Percentiles rank a stretch among this genome's conserved stretches.
These are phyloP conservation scores for Botrytis squamosa DNA, from an alignment of 2,329 filamentous ascomycete genomes.

Conservation along the genomic window DNA sequence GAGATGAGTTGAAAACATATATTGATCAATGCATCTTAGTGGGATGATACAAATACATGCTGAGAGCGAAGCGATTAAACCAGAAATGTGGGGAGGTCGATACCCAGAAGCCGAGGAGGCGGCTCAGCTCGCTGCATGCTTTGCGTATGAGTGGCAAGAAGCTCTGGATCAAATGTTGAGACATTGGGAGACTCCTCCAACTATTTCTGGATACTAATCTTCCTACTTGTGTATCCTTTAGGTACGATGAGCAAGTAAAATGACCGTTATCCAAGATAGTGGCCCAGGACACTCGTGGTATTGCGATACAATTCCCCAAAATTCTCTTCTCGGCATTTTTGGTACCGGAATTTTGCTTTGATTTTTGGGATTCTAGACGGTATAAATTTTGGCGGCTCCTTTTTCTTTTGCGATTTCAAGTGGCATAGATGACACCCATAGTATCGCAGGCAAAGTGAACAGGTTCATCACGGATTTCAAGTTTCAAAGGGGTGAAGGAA, in stretches of 20 bases:
- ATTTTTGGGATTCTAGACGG: not conserved
- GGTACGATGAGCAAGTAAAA: too few species aligned
- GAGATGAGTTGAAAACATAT: not conserved
- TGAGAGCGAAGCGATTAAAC: slow-evolving; percentile 57
- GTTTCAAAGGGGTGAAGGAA: not conserved
- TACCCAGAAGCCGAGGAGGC: slow-evolving; percentile 56
- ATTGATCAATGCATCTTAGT: slow-evolving; percentile 41
- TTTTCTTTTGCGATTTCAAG: not conserved
- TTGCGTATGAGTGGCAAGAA: slow-evolving; percentile 64
- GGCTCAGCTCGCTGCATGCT: slow-evolving; percentile 58
- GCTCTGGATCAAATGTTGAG: slow-evolving; percentile 65
- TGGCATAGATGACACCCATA: not conserved
- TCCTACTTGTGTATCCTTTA: too few species aligned
- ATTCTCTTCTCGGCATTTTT: not conserved
- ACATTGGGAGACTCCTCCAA: slow-evolving; percentile 65
- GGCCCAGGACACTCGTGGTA: not conserved
- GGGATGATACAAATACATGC: slow-evolving; percentile 62
- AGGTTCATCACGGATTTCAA: not conserved
- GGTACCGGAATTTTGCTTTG: not conserved
- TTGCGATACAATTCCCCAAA: not conserved
- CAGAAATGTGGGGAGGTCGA: slow-evolving; percentile 68
- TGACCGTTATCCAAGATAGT: fast-evolving
- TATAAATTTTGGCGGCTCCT: not conserved
- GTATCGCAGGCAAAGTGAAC: not conserved
- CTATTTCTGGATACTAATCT: slow-evolving; percentile 53